Percentiles rank a stretch among this genome's conserved stretches.
Conservation (phyloP, 2,329 filamentous ascomycete species). For the Pseudogymnoascus sp. region DNA sequence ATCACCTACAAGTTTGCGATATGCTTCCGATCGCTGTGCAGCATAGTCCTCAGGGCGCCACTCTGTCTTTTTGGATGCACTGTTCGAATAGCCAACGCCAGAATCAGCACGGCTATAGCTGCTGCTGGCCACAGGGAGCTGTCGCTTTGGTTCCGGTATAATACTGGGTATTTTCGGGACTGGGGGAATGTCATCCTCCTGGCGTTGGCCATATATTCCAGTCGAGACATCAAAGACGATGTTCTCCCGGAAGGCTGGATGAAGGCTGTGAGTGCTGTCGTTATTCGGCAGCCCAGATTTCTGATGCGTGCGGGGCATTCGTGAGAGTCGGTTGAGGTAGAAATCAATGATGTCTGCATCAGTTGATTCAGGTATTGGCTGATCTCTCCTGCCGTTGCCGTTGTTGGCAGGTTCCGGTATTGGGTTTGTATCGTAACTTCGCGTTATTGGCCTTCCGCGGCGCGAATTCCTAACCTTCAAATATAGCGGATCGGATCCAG, state of each 20-base stretch:
- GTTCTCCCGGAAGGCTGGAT: conserved; percentile 1
- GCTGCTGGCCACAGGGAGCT: not conserved
- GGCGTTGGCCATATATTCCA: not conserved
- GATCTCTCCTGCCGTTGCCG: not conserved
- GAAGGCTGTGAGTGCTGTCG: not conserved
- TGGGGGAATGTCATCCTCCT: not conserved
- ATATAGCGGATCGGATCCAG: not conserved
- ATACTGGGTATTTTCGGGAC: not conserved
- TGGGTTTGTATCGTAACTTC: not conserved
- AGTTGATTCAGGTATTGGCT: not conserved
- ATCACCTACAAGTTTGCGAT: conserved; percentile 7
- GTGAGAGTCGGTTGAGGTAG: not conserved
- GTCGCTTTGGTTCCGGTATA: not conserved
- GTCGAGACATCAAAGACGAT: not conserved
- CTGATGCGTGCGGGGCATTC: not conserved
- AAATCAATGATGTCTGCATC: not conserved
- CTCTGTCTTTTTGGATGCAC: not conserved
- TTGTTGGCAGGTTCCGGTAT: not conserved
- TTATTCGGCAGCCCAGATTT: not conserved
- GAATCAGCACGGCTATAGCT: not conserved
- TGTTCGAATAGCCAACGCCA: not conserved
- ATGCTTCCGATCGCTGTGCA: conserved; percentile 6
- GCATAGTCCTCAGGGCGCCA: not conserved
- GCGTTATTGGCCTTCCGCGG: not conserved
- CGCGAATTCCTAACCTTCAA: not conserved